phyloP scores from a whole-genome alignment of 2,329 filamentous ascomycete genomes.

The Chrysoporthe puriensis region DNA sequence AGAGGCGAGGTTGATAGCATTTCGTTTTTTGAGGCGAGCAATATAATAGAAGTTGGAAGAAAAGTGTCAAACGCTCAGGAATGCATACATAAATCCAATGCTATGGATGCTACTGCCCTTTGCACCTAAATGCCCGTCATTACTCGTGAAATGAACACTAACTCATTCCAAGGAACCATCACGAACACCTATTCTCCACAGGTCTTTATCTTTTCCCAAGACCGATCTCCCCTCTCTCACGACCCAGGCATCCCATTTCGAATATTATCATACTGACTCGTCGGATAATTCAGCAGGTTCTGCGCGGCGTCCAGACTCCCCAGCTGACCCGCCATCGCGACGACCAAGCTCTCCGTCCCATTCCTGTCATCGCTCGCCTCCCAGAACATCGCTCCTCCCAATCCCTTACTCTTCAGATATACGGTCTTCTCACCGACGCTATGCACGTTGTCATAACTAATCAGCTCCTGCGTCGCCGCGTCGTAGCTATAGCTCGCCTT shows the following conservation, averaged over 20 bases:
- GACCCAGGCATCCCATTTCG: constrained; percentile 36
- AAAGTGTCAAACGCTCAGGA: background rate
- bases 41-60: background rate
- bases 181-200: background rate
- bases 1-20: background rate
- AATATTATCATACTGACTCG: constrained; percentile 63
- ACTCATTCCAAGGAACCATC: background rate
- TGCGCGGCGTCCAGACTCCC: constrained; percentile 51
- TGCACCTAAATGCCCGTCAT: background rate
- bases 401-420: constrained; percentile 61
- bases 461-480: constrained; percentile 57
- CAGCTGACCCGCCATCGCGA: constrained; percentile 51
- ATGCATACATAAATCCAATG: background rate
- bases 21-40: background rate
- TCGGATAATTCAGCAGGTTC: constrained; percentile 61
- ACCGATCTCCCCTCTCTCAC: constrained; percentile 5
- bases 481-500: constrained; percentile 77
- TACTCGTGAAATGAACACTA: background rate
- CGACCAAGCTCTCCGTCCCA: constrained; percentile 60
- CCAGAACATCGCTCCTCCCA: constrained; percentile 86
- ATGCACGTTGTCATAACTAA: constrained; percentile 69
- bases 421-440: constrained; percentile 64
- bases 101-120: background rate
- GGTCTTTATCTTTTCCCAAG: too few relatives aligned
- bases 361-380: constrained; percentile 71